phyloP scores from a whole-genome alignment of 768 basidiomycete species.

The Suillus cothurnatus region DNA sequence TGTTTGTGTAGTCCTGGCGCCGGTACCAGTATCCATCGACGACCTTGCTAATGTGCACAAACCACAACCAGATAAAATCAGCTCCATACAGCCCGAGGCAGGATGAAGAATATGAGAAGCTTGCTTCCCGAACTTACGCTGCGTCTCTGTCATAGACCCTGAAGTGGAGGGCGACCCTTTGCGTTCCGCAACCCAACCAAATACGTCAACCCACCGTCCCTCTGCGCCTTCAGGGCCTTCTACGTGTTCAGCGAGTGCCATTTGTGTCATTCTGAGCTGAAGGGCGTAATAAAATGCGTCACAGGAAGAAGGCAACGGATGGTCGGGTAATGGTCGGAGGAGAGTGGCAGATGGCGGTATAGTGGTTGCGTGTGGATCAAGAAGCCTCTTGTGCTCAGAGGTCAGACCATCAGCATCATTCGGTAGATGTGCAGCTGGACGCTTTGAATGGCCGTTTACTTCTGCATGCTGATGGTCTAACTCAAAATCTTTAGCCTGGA shows the following conservation, averaged over 20 bases:
- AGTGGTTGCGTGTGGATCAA: slow-evolving; percentile 30
- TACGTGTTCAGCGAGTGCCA: slow-evolving; percentile 76
- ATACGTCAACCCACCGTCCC: slow-evolving; percentile 79
- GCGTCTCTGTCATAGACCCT: slow-evolving; percentile 22
- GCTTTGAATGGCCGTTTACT: not conserved
- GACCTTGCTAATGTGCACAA: slow-evolving; percentile 27
- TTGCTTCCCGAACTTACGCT: slow-evolving; percentile 21
- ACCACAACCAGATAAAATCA: slow-evolving; percentile 8
- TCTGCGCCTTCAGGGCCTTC: slow-evolving; percentile 87
- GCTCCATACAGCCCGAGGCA: not conserved
- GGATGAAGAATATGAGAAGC: not conserved
- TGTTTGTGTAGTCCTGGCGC: slow-evolving; percentile 24
- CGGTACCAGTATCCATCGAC: slow-evolving; percentile 30
- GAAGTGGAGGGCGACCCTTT: slow-evolving; percentile 29
- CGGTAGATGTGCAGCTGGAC: not conserved
- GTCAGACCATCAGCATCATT: slow-evolving; percentile 1
- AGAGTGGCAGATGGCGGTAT: slow-evolving; percentile 47
- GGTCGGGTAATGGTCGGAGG: slow-evolving; percentile 48
- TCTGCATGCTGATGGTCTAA: slow-evolving; percentile 11
- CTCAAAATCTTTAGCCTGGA: slow-evolving; percentile 15
- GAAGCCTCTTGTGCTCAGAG: slow-evolving; percentile 17
- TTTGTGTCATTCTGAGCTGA: slow-evolving; percentile 85
- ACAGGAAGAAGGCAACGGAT: slow-evolving; percentile 49
- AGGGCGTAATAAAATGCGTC: slow-evolving; percentile 78
- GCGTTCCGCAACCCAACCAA: slow-evolving; percentile 80